Percentiles rank a stretch among this genome's conserved stretches.
These are phyloP conservation scores for Miamiensis avidus DNA, from an alignment of 169 alveolate genomes.

Conservation along the genomic window DNA sequence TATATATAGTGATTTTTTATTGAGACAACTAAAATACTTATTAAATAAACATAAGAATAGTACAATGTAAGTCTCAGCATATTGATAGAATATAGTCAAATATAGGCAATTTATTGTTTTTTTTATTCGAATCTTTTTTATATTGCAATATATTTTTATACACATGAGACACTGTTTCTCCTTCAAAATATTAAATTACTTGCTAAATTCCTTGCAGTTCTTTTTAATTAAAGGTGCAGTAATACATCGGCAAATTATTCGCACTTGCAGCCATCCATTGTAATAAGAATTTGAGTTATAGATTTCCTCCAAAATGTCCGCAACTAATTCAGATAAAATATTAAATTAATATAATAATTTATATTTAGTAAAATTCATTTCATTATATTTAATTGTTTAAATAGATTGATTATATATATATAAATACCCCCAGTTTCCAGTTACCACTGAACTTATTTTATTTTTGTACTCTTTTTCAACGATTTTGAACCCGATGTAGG, in stretches of 20 bases:
- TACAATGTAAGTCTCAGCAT: no score
- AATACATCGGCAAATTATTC: not conserved
- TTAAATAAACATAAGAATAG: no score
- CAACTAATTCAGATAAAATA: not conserved
- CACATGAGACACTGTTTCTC: not conserved
- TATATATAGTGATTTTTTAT: no score
- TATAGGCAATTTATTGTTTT: no score
- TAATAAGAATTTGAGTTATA: not conserved
- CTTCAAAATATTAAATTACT: not conserved
- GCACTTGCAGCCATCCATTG: not conserved
- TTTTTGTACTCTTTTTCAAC: not conserved
- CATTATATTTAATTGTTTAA: no score
- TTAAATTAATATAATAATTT: no score
- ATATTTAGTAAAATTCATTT: no score
- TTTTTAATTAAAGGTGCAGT: not conserved
- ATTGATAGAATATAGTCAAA: no score
- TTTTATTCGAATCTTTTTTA: not conserved
- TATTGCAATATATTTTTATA: no score
- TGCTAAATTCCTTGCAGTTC: not conserved
- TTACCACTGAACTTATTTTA: not conserved
- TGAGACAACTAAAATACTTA: no score
- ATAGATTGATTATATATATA: not conserved
- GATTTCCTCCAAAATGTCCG: not conserved
- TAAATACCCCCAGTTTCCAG: not conserved
- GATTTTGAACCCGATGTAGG: not conserved